A percentile compares a stretch with the other conserved stretches of the same genome.
phyloP scores from a whole-genome alignment of 352 stramenopile genomes.

The Phytopythium sindhum region DNA sequence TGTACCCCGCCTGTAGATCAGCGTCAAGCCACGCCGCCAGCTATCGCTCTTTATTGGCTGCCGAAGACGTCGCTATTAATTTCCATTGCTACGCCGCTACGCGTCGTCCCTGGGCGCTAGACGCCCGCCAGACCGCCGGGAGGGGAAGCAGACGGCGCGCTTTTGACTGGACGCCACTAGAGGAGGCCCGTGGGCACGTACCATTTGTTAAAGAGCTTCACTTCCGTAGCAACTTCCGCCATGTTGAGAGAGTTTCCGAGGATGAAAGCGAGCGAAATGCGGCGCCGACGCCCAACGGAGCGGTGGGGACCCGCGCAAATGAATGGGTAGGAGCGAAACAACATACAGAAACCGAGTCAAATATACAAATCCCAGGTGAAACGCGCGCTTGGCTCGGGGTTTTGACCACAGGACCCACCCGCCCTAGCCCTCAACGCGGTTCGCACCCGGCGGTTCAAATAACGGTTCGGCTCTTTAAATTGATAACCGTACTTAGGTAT shows the following conservation, averaged over 20 bases:
- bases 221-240: conserved; percentile 91
- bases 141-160: neutral
- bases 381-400: neutral
- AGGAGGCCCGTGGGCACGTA: conserved; percentile 38
- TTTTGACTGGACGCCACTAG: neutral
- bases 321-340: conserved; percentile 77
- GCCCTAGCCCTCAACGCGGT: neutral
- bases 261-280: conserved; percentile 53
- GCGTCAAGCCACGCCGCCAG: too few relatives aligned
- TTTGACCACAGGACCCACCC: neutral
- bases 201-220: conserved; percentile 96
- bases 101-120: too few relatives aligned
- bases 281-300: conserved; percentile 10
- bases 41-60: too few relatives aligned
- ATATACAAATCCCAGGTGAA: conserved; percentile 45
- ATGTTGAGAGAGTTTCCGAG: conserved; percentile 89
- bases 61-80: too few relatives aligned
- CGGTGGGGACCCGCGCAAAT: conserved; percentile 38
- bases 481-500: conserved; percentile 7
- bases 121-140: neutral
- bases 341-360: conserved; percentile 59
- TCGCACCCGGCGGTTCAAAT: neutral
- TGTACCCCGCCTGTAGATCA: too few relatives aligned
- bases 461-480: neutral
- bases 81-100: neutral